phyloP scores from a whole-genome alignment of 371 early-diverging fungal species.

The Saksenaea oblongispora region DNA sequence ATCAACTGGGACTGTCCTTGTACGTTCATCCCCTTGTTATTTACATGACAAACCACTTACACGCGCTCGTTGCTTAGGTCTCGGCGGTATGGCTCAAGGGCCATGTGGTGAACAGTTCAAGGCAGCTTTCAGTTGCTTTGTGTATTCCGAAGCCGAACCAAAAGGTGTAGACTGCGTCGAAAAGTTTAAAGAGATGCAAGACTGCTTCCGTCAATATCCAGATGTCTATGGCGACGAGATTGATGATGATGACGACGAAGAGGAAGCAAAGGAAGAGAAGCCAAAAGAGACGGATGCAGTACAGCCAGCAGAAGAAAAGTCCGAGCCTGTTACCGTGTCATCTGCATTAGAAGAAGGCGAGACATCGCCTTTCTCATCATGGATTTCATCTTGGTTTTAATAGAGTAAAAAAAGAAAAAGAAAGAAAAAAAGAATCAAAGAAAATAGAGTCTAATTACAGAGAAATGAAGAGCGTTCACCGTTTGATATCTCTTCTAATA shows the following conservation, averaged over 20 bases:
- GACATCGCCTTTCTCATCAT: slow-evolving; percentile 4
- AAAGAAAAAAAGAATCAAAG: not conserved
- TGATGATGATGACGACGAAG: slow-evolving; percentile 58
- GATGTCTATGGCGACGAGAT: slow-evolving; percentile 76
- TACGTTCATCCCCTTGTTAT: slow-evolving; percentile 20
- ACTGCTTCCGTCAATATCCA: slow-evolving; percentile 81
- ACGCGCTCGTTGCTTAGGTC: slow-evolving; percentile 26
- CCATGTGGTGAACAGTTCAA: slow-evolving; percentile 97
- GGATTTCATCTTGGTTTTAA: slow-evolving; percentile 19
- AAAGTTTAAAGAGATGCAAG: slow-evolving; percentile 83
- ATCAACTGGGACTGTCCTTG: slow-evolving; percentile 99
- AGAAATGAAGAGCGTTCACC: no score
- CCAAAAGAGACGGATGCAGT: slow-evolving; percentile 8
- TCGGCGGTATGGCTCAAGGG: slow-evolving; percentile 94
- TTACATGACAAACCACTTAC: slow-evolving; percentile 1
- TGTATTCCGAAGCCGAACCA: slow-evolving; percentile 84
- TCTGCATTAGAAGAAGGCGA: slow-evolving; percentile 15
- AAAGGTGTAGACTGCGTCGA: slow-evolving; percentile 89
- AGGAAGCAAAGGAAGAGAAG: slow-evolving; percentile 23
- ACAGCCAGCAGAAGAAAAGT: slow-evolving; percentile 4
- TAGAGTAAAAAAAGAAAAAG: not conserved
- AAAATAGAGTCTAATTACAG: not conserved
- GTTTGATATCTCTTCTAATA: no score
- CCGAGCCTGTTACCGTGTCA: slow-evolving; percentile 3
- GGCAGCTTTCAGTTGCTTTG: slow-evolving; percentile 96